Evolutionary conservation across 192 early-diverging fungal genomes (phyloP), one percentile per base, ranked within the genome.

Genomic region (Podochytrium sp.): DNA sequence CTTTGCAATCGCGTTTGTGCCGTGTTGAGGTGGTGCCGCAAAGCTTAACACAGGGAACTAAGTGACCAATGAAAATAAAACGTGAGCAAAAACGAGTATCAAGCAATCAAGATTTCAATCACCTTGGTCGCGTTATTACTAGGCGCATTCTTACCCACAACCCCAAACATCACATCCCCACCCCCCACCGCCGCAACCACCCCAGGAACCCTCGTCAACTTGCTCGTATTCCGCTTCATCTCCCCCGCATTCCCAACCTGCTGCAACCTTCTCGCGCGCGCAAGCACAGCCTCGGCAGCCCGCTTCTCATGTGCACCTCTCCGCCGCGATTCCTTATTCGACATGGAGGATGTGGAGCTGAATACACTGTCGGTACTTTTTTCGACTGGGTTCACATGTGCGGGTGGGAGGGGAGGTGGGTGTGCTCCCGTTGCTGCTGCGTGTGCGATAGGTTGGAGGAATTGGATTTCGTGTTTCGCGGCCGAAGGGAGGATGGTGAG

Each of bases 41-140:
- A 65, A 65, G 30, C 63, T 65, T 1, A 65, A 29, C 2, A 65
- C 63, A 3, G 63, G 63, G 35, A 65, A 65, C 63, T 65, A n/a
- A 6, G 3, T 0, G 32, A 18, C 23, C 14, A 47, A 65, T 50
- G 2, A 41, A 10, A 10, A 0, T 62, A 3, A 38, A 27, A 1
- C 14, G 20, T 62, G 14, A 62, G 33, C 12, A 12, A 33, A 62
- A 16, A n/a, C 1, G 6, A 10, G 2, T 47, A 10, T 0, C 32
- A 61, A 61, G 38, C 41, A 35, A 30, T 14, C 63, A 49, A 49
- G 47, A 49, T n/a, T 14, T n/a, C 47, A 49, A 12, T 40, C 33
- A 69, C 66, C 66, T 69, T 69, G 14, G 66, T 69, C 4, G 58
- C 12, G 37, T 69, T 69, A 35, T 69, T 69, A 23, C 23, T 69